These are phyloP conservation scores for Eucalyptus curtisii DNA, from an alignment of 345 rosid species.

Conservation along the genomic window DNA sequence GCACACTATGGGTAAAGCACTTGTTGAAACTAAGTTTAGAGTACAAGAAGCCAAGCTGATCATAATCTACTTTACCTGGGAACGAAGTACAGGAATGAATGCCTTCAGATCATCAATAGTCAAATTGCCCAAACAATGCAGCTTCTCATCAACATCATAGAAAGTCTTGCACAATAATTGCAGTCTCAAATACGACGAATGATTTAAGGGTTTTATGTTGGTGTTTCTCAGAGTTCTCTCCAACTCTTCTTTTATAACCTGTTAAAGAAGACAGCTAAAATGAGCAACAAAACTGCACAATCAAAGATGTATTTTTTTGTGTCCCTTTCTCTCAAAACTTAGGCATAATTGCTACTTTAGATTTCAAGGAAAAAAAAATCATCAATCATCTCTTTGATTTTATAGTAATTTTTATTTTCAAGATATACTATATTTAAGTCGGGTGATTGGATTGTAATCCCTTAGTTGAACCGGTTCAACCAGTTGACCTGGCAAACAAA, in stretches of 20 bases:
- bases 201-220: conserved; percentile 87
- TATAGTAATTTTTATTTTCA: background rate
- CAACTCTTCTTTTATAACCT: conserved; percentile 86
- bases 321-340: background rate
- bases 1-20: background rate
- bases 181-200: conserved; percentile 80
- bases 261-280: background rate
- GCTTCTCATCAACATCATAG: conserved; percentile 86
- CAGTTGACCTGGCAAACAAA: background rate
- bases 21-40: background rate
- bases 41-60: background rate
- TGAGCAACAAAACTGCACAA: background rate
- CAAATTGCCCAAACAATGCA: conserved; percentile 39
- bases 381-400: background rate
- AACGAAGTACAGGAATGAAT: conserved; percentile 70
- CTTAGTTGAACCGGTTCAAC: background rate
- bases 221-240: conserved; percentile 69
- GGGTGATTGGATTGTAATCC: background rate
- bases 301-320: background rate
- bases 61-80: conserved; percentile 47
- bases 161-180: conserved; percentile 74
- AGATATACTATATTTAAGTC: background rate
- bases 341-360: background rate
- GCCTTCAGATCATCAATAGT: conserved; percentile 61
- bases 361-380: background rate